phyloP scores from a whole-genome alignment of 768 basidiomycete species.

The Amanita molliuscula region DNA sequence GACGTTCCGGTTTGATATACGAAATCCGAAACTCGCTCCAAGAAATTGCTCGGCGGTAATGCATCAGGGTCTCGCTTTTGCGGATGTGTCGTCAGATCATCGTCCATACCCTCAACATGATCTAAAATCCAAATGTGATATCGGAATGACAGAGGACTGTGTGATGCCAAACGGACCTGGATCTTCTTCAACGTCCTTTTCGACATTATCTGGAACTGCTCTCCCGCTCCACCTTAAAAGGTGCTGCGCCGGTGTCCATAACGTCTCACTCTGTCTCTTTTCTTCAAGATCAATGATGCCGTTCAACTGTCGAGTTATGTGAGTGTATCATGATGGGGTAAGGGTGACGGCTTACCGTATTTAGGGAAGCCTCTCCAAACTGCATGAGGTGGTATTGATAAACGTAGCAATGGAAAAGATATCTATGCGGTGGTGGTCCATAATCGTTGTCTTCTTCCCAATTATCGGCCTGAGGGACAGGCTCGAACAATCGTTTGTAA shows the following conservation, averaged over 20 bases:
- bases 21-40: constrained; percentile 41
- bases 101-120: constrained; percentile 44
- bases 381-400: constrained; percentile 52
- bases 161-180: constrained; percentile 34
- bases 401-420: constrained; percentile 65
- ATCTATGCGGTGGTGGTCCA: constrained; percentile 52
- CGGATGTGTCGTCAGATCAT: constrained; percentile 46
- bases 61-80: constrained; percentile 63
- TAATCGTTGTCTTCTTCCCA: constrained; percentile 14
- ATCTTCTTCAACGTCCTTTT: constrained; percentile 57
- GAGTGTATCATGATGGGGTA: neutral
- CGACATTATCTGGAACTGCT: constrained; percentile 32
- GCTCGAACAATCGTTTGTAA: constrained; percentile 42
- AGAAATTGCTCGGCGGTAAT: constrained; percentile 49
- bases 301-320: constrained; percentile 37
- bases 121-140: constrained; percentile 16
- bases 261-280: constrained; percentile 16
- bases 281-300: constrained; percentile 48
- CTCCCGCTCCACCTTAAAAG: constrained; percentile 30
- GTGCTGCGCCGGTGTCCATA: constrained; percentile 45
- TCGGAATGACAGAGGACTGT: neutral
- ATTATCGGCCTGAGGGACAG: constrained; percentile 1
- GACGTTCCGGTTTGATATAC: constrained; percentile 29
- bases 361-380: constrained; percentile 24
- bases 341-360: constrained; percentile 24